A percentile compares a stretch with the other conserved stretches of the same genome.
phyloP scores from a whole-genome alignment of 2,329 filamentous ascomycete genomes.

The Colletotrichum sp. region DNA sequence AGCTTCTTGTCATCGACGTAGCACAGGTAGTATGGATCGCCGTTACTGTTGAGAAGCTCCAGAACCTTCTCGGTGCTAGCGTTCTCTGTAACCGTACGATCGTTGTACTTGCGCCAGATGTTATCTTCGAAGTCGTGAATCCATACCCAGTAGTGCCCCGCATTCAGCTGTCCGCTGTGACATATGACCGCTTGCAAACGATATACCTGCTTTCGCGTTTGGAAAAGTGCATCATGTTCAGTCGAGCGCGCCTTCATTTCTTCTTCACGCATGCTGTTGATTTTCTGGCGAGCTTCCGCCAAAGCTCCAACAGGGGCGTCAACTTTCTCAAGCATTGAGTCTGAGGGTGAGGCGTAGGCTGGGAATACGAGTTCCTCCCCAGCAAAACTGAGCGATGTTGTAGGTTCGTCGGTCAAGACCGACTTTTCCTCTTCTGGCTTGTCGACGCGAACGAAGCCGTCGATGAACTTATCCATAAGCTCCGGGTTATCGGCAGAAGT shows the following conservation, averaged over 20 bases:
- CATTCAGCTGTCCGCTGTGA: constrained; percentile 75
- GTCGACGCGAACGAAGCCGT: constrained; percentile 4
- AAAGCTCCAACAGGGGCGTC: neutral
- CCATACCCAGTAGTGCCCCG: constrained; percentile 97
- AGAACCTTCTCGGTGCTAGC: constrained; percentile 73
- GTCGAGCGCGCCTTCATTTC: constrained; percentile 39
- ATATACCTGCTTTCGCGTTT: constrained; percentile 73
- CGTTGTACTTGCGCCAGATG: constrained; percentile 94
- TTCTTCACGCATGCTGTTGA: constrained; percentile 50
- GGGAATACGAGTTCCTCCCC: constrained; percentile 5
- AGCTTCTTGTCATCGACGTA: constrained; percentile 77
- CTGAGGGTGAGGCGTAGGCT: neutral
- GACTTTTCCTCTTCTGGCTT: neutral
- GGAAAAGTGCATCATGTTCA: constrained; percentile 55
- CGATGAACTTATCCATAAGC: neutral
- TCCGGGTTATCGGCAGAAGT: constrained; percentile 6
- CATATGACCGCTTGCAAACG: constrained; percentile 91
- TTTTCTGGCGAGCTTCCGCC: constrained; percentile 11
- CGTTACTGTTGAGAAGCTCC: constrained; percentile 66
- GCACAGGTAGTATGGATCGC: constrained; percentile 83
- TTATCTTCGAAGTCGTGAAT: constrained; percentile 82
- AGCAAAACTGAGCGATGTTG: constrained; percentile 11
- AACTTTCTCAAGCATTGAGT: neutral
- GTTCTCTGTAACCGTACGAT: constrained; percentile 76
- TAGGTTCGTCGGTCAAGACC: neutral